Evolutionary conservation across 2,329 filamentous ascomycete species (phyloP).

Genomic region (Cytospora paraplurivora): DNA sequence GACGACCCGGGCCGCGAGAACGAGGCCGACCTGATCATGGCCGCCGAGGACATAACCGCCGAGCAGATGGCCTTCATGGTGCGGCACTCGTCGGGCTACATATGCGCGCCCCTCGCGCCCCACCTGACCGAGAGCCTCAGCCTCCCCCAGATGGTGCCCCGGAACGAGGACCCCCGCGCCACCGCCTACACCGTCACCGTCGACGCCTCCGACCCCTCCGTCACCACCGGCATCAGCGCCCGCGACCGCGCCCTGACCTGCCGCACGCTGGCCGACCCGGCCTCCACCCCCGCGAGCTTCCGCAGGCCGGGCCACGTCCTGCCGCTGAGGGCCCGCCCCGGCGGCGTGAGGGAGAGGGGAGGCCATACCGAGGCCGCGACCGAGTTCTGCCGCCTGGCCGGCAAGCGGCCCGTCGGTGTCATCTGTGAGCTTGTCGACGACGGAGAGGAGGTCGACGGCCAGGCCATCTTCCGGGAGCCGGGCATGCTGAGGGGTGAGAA

Average conservation of each 20-base stretch:
- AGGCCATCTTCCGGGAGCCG: slow-evolving; percentile 64
- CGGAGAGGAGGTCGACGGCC: slow-evolving; percentile 70
- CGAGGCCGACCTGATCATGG: slow-evolving; percentile 96
- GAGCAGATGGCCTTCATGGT: slow-evolving; percentile 96
- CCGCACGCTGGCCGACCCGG: slow-evolving; percentile 71
- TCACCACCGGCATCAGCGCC: slow-evolving; percentile 89
- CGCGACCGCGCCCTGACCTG: slow-evolving; percentile 84
- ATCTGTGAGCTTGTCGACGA: slow-evolving; percentile 94
- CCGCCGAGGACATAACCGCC: slow-evolving; percentile 79
- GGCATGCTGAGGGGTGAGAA: slow-evolving; percentile 92
- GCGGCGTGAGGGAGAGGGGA: slow-evolving; percentile 75
- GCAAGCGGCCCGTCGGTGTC: slow-evolving; percentile 74
- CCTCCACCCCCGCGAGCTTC: slow-evolving; percentile 61
- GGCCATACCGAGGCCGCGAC: slow-evolving; percentile 95
- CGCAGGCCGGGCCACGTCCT: slow-evolving; percentile 88
- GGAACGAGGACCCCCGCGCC: slow-evolving; percentile 76
- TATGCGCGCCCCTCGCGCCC: slow-evolving; percentile 83
- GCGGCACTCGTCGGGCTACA: slow-evolving; percentile 83
- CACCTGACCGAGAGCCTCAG: slow-evolving; percentile 68
- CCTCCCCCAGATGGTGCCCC: slow-evolving; percentile 85
- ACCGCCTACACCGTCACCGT: slow-evolving; percentile 94
- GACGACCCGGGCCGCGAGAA: slow-evolving; percentile 93
- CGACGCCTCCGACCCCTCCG: slow-evolving; percentile 71
- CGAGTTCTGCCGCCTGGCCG: slow-evolving; percentile 84
- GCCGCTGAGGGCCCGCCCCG: slow-evolving; percentile 75